Evolutionary conservation across 2,329 filamentous ascomycete genomes (phyloP), one percentile per base, ranked within the genome.

Genomic region (Nemania abortiva): DNA sequence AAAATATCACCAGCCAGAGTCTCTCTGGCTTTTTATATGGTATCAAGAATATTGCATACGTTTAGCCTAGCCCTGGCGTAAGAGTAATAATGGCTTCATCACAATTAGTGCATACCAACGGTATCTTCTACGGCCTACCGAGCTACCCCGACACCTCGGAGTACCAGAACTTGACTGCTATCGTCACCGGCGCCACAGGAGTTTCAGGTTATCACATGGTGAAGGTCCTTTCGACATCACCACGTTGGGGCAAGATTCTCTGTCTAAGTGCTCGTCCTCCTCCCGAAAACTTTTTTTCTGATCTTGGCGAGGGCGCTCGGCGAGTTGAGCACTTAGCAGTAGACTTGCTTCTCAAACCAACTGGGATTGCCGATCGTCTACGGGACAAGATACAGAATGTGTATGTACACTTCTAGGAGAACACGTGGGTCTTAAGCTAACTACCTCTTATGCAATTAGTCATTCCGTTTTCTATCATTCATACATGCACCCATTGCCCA

Each of bases 191-290:
- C 18, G 55, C 55, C 2, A 58, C 31, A 15, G 55, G 55, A n/a
- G 34, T 58, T 11, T 58, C 55, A 18, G 55, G 55, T 18, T 42
- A 39, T 24, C 55, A 58, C 20, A 58, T 58, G 55, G 55, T 58
- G n/a, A 39, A 42, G 34, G 55, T 18, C 13, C 34, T 58, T 3
- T 24, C 34, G 34, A 34, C 31, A 27, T 58, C 31, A n/a, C 37
- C 55, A 22, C 34, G 55, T 7, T 58, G 55, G 55, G 45, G 34
- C 37, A 58, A 58, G 55, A 58, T 58, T 13, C 34, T 37, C 24
- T 39, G 31, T 15, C 55, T 58, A 10, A 42, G 31, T 15, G 11
- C 7, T 22, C 31, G 34, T 2, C 55, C 55, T 9, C 55, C 55
- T 3, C 55, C 31, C 1, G 15, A 58, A 6, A 42, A 24, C 31